Evolutionary conservation across 1,284 basidiomycete genomes (phyloP).

Genomic region (Sanguinoderma infundibulare): DNA sequence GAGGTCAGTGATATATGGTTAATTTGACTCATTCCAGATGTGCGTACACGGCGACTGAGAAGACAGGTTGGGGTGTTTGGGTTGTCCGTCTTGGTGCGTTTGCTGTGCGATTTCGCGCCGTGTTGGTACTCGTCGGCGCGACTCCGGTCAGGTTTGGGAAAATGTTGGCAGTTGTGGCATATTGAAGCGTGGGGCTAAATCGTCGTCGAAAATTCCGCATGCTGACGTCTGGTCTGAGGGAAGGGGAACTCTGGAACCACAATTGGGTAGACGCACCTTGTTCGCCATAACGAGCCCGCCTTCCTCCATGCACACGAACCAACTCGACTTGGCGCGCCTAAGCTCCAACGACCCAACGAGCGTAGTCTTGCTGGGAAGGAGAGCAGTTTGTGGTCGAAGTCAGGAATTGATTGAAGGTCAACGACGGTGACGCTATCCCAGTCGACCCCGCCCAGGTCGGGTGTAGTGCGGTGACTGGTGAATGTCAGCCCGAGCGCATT

Average conservation of each 20-base stretch:
- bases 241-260: not conserved
- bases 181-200: conserved; percentile 3
- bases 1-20: too few relatives aligned
- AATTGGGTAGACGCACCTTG: not conserved
- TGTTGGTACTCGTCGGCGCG: not conserved
- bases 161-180: not conserved
- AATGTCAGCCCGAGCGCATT: conserved; percentile 11
- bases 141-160: not conserved
- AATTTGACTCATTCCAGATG: too few relatives aligned
- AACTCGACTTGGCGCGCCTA: not conserved
- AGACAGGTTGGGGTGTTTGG: conserved; percentile 1
- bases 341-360: conserved; percentile 2
- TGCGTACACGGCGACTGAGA: conserved; percentile 8
- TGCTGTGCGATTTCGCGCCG: not conserved
- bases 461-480: not conserved
- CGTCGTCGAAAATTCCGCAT: conserved; percentile 6
- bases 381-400: conserved; percentile 3
- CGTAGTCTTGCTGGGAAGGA: not conserved
- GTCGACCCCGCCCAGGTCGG: not conserved
- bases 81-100: not conserved
- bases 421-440: conserved; percentile 13
- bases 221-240: not conserved
- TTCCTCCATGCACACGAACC: not conserved
- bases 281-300: not conserved
- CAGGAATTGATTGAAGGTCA: conserved; percentile 4